These are phyloP conservation scores for Rhodotorula sp. DNA, from an alignment of 1,284 basidiomycete species.

Conservation along the genomic window DNA sequence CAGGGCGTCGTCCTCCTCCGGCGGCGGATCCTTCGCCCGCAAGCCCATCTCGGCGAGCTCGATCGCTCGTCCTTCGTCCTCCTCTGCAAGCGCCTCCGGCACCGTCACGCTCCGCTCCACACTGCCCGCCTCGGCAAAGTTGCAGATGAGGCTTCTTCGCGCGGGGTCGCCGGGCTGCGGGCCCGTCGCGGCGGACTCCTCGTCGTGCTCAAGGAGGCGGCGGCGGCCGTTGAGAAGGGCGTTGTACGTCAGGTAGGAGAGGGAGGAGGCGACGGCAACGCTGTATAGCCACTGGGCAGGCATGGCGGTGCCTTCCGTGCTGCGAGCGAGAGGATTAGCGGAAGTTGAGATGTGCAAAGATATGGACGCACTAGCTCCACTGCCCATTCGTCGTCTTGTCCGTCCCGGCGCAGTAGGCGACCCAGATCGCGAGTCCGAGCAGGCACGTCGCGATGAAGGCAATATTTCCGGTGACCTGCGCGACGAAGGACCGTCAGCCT, in stretches of 20 bases:
- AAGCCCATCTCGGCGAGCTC: too few relatives aligned
- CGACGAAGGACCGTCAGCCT: too few relatives aligned
- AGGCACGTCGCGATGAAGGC: neutral
- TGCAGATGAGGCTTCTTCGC: neutral
- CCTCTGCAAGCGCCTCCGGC: neutral
- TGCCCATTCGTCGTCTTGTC: neutral
- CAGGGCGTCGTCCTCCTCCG: too few relatives aligned
- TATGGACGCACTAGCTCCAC: neutral
- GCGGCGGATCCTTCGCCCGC: too few relatives aligned
- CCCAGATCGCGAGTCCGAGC: neutral
- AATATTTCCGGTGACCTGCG: neutral
- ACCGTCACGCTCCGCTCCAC: neutral
- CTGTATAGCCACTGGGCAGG: conserved; percentile 6
- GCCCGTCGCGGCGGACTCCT: too few relatives aligned
- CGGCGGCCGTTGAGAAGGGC: neutral
- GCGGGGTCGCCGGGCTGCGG: neutral
- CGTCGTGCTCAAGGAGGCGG: neutral
- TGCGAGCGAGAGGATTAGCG: neutral
- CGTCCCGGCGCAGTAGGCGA: neutral
- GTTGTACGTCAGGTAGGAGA: neutral
- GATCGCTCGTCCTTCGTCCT: too few relatives aligned
- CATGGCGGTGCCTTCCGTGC: neutral
- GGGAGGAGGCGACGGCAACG: neutral
- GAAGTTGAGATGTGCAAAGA: too few relatives aligned
- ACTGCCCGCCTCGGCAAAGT: neutral